These are phyloP conservation scores for Fusarium globosum DNA, from an alignment of 2,329 filamentous ascomycete genomes.

Conservation along the genomic window DNA sequence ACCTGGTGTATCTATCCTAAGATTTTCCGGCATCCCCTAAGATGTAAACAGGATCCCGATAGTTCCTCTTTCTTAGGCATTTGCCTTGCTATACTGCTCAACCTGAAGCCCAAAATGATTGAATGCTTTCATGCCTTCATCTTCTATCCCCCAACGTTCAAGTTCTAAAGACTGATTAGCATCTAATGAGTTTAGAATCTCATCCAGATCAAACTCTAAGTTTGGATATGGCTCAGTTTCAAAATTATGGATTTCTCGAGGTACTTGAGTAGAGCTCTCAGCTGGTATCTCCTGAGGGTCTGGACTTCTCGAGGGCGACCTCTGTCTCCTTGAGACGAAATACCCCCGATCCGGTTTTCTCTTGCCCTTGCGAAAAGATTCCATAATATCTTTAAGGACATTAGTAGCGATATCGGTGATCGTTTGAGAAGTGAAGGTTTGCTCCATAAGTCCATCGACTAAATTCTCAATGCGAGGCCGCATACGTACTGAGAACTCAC, in stretches of 20 bases:
- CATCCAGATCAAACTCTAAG: background rate
- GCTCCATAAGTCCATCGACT: background rate
- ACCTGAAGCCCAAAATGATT: background rate
- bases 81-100: background rate
- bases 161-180: background rate
- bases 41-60: too few relatives aligned
- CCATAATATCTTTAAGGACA: background rate
- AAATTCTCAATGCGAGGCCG: background rate
- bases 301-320: background rate
- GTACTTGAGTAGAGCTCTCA: rapidly evolving
- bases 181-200: background rate
- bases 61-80: background rate
- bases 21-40: too few relatives aligned
- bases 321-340: too few relatives aligned
- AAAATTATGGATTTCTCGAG: background rate
- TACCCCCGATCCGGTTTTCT: too few relatives aligned
- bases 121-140: background rate
- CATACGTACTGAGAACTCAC: background rate
- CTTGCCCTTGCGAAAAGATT: background rate
- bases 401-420: background rate
- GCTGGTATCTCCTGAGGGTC: background rate
- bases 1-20: too few relatives aligned
- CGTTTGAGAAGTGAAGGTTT: background rate
- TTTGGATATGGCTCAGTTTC: background rate
- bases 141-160: background rate